Percentiles rank a stretch among this genome's conserved stretches.
Conservation (phyloP, 2,329 filamentous ascomycete genomes). For the Ophiostoma populinum region DNA sequence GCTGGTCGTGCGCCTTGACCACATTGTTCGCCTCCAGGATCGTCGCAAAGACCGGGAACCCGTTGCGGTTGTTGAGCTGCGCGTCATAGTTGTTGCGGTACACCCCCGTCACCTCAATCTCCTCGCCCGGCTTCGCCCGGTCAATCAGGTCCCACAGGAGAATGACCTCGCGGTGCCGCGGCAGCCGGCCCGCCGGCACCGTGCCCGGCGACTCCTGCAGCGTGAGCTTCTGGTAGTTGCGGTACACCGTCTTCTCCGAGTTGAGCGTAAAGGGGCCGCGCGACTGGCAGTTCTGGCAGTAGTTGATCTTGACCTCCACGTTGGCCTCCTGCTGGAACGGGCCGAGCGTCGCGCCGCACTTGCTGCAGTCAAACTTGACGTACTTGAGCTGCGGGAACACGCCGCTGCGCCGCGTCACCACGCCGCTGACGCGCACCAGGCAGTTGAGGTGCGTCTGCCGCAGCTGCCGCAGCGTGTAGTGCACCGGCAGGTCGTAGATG, state of each 20-base stretch:
- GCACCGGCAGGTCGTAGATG: constrained; percentile 84
- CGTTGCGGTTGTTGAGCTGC: constrained; percentile 94
- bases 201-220: constrained; percentile 94
- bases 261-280: constrained; percentile 90
- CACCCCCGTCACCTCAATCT: constrained; percentile 90
- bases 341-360: constrained; percentile 80
- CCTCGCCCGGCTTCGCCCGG: constrained; percentile 88
- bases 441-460: constrained; percentile 94
- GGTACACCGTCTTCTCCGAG: constrained; percentile 93
- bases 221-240: constrained; percentile 96
- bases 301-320: constrained; percentile 88
- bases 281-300: constrained; percentile 92
- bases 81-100: constrained; percentile 98
- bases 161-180: constrained; percentile 84
- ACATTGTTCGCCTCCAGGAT: constrained; percentile 96
- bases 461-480: constrained; percentile 87
- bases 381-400: constrained; percentile 98
- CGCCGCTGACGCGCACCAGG: constrained; percentile 80
- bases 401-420: constrained; percentile 83
- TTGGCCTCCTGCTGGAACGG: constrained; percentile 97
- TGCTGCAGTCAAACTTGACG: constrained; percentile 92
- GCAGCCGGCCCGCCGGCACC: constrained; percentile 85
- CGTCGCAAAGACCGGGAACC: constrained; percentile 94
- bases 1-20: constrained; percentile 91
- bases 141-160: constrained; percentile 95